Percentiles rank a stretch among this genome's conserved stretches.
These are phyloP conservation scores for Simmondsia chinensis DNA, from an alignment of 148 eudicot genomes.

Conservation along the genomic window DNA sequence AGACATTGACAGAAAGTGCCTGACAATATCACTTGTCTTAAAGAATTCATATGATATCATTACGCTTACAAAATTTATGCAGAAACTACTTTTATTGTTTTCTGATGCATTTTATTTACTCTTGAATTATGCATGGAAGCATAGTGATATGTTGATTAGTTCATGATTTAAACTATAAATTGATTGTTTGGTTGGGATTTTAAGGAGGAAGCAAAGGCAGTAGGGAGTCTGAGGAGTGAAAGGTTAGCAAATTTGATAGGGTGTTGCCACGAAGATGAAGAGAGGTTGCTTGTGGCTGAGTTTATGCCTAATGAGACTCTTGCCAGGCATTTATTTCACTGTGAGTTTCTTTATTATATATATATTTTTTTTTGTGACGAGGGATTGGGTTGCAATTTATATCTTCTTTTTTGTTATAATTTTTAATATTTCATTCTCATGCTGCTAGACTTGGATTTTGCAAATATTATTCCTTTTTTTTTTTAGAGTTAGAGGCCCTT, in stretches of 20 bases:
- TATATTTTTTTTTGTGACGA: neutral
- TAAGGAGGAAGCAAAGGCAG: slow-evolving; percentile 97
- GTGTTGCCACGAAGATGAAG: slow-evolving; percentile 91
- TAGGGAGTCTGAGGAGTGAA: slow-evolving; percentile 62
- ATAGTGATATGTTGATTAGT: slow-evolving; percentile 6
- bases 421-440: no score
- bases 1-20: no score
- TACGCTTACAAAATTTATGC: no score
- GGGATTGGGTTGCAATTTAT: no score
- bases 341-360: slow-evolving; percentile 16
- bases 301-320: slow-evolving; percentile 95
- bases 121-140: neutral
- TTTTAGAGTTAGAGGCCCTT: no score
- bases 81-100: neutral
- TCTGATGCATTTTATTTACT: neutral
- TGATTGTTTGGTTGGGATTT: slow-evolving; percentile 8
- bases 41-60: no score
- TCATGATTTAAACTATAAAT: no score
- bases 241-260: slow-evolving; percentile 89
- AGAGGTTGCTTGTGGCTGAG: slow-evolving; percentile 90
- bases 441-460: no score
- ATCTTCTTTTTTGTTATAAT: neutral
- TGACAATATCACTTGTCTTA: no score
- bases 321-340: slow-evolving; percentile 92
- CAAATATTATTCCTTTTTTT: no score